phyloP scores from a whole-genome alignment of 768 basidiomycete species.

The Pisolithus albus region DNA sequence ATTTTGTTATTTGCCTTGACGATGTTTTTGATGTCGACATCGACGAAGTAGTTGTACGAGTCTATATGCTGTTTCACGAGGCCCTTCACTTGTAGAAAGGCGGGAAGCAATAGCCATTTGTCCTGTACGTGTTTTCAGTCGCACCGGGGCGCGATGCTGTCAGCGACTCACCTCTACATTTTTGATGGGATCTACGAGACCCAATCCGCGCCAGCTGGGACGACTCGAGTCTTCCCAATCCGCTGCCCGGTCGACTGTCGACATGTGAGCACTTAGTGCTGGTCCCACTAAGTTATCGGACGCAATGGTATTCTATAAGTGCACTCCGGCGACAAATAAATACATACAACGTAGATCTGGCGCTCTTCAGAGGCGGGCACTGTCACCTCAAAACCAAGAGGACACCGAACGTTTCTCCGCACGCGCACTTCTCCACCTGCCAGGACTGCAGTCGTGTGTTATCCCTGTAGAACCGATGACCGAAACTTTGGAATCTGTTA shows the following conservation, averaged over 20 bases:
- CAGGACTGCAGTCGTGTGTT: too few relatives aligned
- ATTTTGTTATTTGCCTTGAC: slow-evolving; percentile 90
- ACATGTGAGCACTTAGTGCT: not conserved
- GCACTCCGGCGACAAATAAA: too few relatives aligned
- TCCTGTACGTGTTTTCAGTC: slow-evolving; percentile 47
- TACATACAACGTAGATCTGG: too few relatives aligned
- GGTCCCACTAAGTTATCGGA: too few relatives aligned
- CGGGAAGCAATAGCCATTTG: slow-evolving; percentile 96
- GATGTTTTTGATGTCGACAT: slow-evolving; percentile 95
- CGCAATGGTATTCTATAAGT: slow-evolving; percentile 16
- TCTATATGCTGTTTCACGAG: slow-evolving; percentile 99
- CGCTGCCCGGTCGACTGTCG: slow-evolving; percentile 17
- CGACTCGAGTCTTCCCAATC: slow-evolving; percentile 56
- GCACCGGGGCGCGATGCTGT: not conserved
- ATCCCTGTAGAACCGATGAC: too few relatives aligned
- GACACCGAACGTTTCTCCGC: too few relatives aligned
- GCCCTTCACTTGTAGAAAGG: slow-evolving; percentile 95
- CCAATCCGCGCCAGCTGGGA: slow-evolving; percentile 67
- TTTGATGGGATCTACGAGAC: slow-evolving; percentile 86
- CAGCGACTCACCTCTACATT: slow-evolving; percentile 68
- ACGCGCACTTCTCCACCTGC: too few relatives aligned
- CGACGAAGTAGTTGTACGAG: slow-evolving; percentile 98
- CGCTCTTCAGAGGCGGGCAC: too few relatives aligned
- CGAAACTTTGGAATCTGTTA: too few relatives aligned
- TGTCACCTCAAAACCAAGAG: too few relatives aligned